Percentiles rank a stretch among this genome's conserved stretches.
Conservation (phyloP, 441 rosid species). For the Manihot esculenta region DNA sequence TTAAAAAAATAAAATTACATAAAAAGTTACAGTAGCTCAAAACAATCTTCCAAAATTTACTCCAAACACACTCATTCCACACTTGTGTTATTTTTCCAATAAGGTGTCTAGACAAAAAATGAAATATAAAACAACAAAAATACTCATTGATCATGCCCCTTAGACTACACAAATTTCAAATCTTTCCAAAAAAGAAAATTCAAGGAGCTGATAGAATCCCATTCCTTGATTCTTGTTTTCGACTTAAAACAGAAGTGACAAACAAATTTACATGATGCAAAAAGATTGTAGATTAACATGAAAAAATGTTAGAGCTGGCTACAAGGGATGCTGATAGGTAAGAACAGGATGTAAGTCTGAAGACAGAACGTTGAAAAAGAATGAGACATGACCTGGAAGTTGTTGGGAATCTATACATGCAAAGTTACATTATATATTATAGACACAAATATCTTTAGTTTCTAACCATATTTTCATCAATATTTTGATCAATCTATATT, state of each 20-base stretch:
- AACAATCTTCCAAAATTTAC: neutral
- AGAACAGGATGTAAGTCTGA: too few relatives aligned
- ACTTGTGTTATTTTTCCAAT: neutral
- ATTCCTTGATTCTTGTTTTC: neutral
- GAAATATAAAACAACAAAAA: neutral
- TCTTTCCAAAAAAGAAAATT: neutral
- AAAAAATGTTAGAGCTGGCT: neutral
- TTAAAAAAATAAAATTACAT: constrained; percentile 33
- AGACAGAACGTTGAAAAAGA: neutral
- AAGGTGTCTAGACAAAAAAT: neutral
- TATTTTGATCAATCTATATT: too few relatives aligned
- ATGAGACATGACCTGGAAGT: neutral
- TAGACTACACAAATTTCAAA: neutral
- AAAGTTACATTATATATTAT: neutral
- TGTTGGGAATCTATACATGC: neutral
- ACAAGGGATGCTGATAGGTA: neutral
- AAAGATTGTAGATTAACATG: neutral
- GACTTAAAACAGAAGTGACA: neutral
- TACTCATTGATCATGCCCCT: neutral
- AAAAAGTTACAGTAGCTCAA: constrained; percentile 12
- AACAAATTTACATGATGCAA: neutral
- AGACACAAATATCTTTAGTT: too few relatives aligned
- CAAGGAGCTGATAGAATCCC: neutral
- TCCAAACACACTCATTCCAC: neutral
- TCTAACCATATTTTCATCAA: too few relatives aligned